Evolutionary conservation across 1,139 yeast genomes (phyloP).

Genomic region (Debaryomyces nepalensis): DNA sequence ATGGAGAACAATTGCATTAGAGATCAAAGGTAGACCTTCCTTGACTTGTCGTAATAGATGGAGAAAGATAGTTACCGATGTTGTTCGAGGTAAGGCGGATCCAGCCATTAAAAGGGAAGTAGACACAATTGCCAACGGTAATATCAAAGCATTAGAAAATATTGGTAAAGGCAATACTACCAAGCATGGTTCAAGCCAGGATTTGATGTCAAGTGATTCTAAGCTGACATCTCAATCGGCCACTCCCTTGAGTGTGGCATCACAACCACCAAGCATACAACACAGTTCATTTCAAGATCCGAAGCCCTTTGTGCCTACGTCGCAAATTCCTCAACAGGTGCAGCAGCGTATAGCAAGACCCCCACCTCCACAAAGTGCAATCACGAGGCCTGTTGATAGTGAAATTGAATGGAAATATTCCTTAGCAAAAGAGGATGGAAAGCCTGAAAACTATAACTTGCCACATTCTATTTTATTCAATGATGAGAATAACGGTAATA

Average conservation of each 20-base stretch:
- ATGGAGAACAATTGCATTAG: constrained; percentile 82
- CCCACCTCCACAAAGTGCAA: constrained; percentile 11
- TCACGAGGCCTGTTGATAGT: constrained; percentile 20
- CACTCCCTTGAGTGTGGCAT: constrained; percentile 4
- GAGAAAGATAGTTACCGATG: constrained; percentile 82
- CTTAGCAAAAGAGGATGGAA: constrained; percentile 22
- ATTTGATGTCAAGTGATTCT: neutral
- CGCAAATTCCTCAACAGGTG: neutral
- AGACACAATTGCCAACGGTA: constrained; percentile 35
- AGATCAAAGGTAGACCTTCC: constrained; percentile 81
- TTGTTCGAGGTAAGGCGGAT: constrained; percentile 64
- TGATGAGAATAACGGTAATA: constrained; percentile 48
- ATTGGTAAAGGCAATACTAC: constrained; percentile 4
- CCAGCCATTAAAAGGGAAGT: constrained; percentile 41
- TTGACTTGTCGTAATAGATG: constrained; percentile 90
- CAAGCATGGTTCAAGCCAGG: neutral
- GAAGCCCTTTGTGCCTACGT: neutral
- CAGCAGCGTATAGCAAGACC: constrained; percentile 7
- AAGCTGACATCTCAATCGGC: constrained; percentile 9
- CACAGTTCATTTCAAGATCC: neutral
- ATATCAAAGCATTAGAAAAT: constrained; percentile 12
- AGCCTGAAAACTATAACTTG: constrained; percentile 13
- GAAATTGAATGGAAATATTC: constrained; percentile 42
- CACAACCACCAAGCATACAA: constrained; percentile 4
- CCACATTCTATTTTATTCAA: constrained; percentile 35